These are phyloP conservation scores for Alternaria sp. DNA, from an alignment of 2,329 filamentous ascomycete species.

Conservation along the genomic window DNA sequence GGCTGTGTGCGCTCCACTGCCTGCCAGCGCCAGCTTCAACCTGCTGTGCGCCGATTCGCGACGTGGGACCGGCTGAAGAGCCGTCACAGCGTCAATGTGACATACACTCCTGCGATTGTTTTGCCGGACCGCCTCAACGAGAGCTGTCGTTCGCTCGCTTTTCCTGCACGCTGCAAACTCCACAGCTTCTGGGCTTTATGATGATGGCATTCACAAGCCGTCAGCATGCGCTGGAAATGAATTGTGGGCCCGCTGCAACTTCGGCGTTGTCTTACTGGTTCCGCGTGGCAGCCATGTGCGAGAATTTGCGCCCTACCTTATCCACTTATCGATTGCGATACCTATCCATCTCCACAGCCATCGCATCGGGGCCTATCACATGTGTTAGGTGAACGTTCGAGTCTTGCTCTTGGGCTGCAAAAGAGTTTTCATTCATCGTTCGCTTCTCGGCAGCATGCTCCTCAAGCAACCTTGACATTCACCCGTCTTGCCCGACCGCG, in stretches of 20 bases:
- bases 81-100: conserved; percentile 34
- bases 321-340: conserved; percentile 50
- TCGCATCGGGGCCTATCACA: conserved; percentile 25
- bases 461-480: conserved; percentile 14
- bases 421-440: conserved; percentile 35
- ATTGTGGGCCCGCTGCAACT: conserved; percentile 37
- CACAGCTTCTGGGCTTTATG: conserved; percentile 31
- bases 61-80: conserved; percentile 26
- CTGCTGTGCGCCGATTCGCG: conserved; percentile 30
- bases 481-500: conserved; percentile 17
- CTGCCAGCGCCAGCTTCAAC: conserved; percentile 29
- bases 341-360: conserved; percentile 37
- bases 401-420: conserved; percentile 19
- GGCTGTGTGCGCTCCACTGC: conserved; percentile 27
- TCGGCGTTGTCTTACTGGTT: conserved; percentile 30
- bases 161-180: conserved; percentile 22
- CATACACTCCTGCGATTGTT: conserved; percentile 15
- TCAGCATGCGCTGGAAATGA: conserved; percentile 45
- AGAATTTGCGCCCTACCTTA: conserved; percentile 38
- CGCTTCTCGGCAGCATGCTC: conserved; percentile 19
- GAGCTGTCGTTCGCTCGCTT: conserved; percentile 28
- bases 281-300: conserved; percentile 34
- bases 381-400: conserved; percentile 11
- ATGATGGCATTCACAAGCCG: conserved; percentile 31
- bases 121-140: conserved; percentile 21